Evolutionary conservation across 163 green algal genomes (phyloP), one percentile per base, ranked within the genome.

Genomic region (Chloroidium sp.): DNA sequence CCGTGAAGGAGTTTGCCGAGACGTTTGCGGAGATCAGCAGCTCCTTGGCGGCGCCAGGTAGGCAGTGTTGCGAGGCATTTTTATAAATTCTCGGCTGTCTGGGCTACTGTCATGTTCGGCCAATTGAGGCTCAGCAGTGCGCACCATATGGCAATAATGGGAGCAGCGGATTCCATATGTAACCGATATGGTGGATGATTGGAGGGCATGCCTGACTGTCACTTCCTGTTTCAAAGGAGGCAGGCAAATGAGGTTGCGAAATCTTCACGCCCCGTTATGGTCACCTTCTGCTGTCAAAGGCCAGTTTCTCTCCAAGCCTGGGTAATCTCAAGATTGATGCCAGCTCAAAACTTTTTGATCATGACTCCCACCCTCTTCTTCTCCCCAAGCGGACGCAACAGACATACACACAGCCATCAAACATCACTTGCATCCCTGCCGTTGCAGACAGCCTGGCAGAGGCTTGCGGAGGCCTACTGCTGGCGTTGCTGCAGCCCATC

Each of bases 401-500:
- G 36, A 36, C 36, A 36, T 36, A 36, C 36, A 36, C 36, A 36
- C 36, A 36, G 36, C 36, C 36, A 36, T 36, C 36, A 36, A 36
- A 59, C 74, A 77, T 59, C 36, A 77, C 57, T 10, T 77, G 8
- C 4, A 14, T 77, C 8, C 36, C 4, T 14, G 57, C 36, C 8
- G 36, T 36, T 77, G 74, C 74, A 77, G 74, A 14, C 57, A 77
- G 10, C 36, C 74, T 77, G 14, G 10, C 10, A 10, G 36, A 62
- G 74, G 74, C 14, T 12, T 77, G 74, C 74, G 14, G 8, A 60
- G 74, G 10, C 36, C 13, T 4, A 10, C 8, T 77, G 74, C 4
- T 8, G 57, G 74, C 14, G 14, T 2, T 92, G 6, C 61, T 93
- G 78, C 61, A 85, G 6, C 78, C 83, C 3, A 64, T 76, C 3